Base-by-base conservation (phyloP, 352 stramenopile species). In the Globisporangium mamillatum region DNA sequence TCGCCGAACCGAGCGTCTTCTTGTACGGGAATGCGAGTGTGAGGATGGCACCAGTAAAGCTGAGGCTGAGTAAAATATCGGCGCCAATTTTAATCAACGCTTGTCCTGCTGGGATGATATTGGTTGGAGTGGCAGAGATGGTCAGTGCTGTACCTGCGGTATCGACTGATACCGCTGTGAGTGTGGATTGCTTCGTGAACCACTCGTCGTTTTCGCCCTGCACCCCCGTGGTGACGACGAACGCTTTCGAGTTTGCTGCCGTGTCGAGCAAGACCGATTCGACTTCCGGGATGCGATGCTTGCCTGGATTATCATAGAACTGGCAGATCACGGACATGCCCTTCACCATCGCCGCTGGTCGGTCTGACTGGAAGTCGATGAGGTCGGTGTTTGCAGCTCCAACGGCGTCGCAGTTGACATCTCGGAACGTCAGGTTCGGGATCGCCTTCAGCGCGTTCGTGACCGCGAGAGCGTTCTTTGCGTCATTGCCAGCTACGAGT, bases 291-390 rank as follows among this genome's bases (percentile, higher is more conserved):
- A 85, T 67, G 7, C 86, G 80, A 18, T 89, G 73, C 3, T 63
- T 66, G 16, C 84, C 82, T 0, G 86, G 82, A 53, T 92, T 92
- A 24, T 81, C 70, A 9, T 34, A 65, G 48, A 77, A 86, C 61
- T 91, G 82, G 48, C 86, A 93, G 0, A 86, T 66, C 16, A 90
- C 75, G 0, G 80, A 83, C 36, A 86, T 73, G 2, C 85, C 83
- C 1, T 64, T 60, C 1, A 60, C 29, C 14, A 16, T 4, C n/a
- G 16, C 62, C 12, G 69, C 25, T 4, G 62, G 7, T 0, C 64
- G 68, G 20, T 32, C 64, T 0, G 63, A 77, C 27, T 59, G 14
- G 63, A 84, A 84, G 1, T 68, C 64, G 8, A 22, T 27, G 0
- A 79, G 63, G 34, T 77, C 58, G 0, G 36, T 24, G 0, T 63